Evolutionary conservation across 140 eudicot species (phyloP), one percentile per base, ranked within the genome.

Genomic region (Oenanthe javanica): DNA sequence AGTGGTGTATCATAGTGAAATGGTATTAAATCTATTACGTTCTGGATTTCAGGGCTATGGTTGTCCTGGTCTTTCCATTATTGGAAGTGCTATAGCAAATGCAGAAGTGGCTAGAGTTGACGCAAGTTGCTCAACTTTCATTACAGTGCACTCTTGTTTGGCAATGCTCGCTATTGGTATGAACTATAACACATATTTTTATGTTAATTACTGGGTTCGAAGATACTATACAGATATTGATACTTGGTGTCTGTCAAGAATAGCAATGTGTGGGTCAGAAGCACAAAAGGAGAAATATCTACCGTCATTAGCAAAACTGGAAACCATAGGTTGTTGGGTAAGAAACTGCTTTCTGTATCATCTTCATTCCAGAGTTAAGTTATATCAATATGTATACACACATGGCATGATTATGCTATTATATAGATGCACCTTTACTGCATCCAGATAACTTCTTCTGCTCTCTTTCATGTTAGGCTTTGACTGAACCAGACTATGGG

Each of bases 61-160:
- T 2, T 94, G 98, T 84, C 98, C 98, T 38, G 93, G 91, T 83
- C 79, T 87, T 14, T 94, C 98, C 18, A 83, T 94, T 25, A 94
- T 94, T 77, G 98, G 89, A 80, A 90, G 83, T 81, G 98, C 97
- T 45, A 74, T 94, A 78, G 96, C 91, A 78, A 83, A 84, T 7
- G 98, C 98, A 61, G 98, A 94, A 83, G 12, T 92, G 84, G 93
- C 98, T 74, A 89, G 98, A 86, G 98, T 94, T 84, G 97, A 92
- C 86, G 97, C 98, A 38, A 94, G 98, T 80, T 92, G 93, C 86
- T 90, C 96, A 73, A 90, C 98, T n/a, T 94, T 94, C 86, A 86
- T 94, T 70, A 83, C 90, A 87, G 98, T 94, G 83, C 97, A 92
- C 75, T 94, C 98, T 81, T 94, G 97, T 54, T 84, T 90, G 85